Conservation (phyloP, 495 filamentous ascomycete species). For the Podospora comata region DNA sequence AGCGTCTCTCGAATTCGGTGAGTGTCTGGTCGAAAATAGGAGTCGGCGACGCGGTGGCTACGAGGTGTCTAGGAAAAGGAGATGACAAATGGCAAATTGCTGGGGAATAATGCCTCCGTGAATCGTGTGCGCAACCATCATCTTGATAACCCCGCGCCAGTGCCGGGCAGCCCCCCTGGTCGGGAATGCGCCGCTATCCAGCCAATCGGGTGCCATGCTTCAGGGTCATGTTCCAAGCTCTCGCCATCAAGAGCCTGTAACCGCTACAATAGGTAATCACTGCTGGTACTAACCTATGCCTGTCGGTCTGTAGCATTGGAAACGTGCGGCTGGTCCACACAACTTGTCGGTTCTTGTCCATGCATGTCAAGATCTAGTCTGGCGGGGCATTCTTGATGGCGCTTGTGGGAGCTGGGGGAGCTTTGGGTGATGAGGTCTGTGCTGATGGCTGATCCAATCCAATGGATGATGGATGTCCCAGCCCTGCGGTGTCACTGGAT, state of each 20-base stretch:
- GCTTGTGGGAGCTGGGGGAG: neutral
- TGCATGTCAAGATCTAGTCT: neutral
- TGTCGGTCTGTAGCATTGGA: neutral
- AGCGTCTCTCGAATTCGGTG: neutral
- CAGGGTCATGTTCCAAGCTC: conserved; percentile 20
- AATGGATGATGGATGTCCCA: neutral
- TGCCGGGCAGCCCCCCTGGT: conserved; percentile 5
- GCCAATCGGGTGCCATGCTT: conserved; percentile 20
- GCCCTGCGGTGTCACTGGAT: conserved; percentile 15
- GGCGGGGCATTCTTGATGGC: neutral
- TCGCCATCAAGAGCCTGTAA: conserved; percentile 10
- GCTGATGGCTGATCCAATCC: neutral
- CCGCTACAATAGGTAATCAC: too few relatives aligned
- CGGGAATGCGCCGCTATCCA: neutral
- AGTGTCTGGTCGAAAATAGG: neutral
- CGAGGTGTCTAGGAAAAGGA: neutral
- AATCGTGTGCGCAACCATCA: conserved; percentile 15
- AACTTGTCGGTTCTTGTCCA: neutral
- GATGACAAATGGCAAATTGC: neutral
- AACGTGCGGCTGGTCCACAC: neutral
- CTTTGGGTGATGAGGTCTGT: neutral
- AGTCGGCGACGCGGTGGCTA: neutral
- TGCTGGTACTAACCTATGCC: neutral
- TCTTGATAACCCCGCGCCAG: conserved; percentile 16
- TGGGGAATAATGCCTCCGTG: neutral